Evolutionary conservation across 2,329 filamentous ascomycete species (phyloP), one percentile per base, ranked within the genome.

Genomic region (Venturia pyrina): DNA sequence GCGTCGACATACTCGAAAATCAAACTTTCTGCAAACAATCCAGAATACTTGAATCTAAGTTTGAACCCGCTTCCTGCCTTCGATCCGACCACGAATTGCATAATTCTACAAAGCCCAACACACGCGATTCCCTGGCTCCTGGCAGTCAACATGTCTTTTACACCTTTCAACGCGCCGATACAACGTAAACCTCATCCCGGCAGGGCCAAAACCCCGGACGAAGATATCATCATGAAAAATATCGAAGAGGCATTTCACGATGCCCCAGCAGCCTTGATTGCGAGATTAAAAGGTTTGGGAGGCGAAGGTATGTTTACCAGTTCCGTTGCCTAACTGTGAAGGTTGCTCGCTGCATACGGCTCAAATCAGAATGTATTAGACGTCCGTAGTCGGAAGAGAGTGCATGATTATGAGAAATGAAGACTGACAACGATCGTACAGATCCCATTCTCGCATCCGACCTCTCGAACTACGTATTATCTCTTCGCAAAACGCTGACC

Each of bases 11-110:
- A 28, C 37, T 57, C 28, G 32, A 17, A 59, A 87, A 71, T 89
- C 85, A 69, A 87, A 85, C 50, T 85, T 84, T 40, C 28, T 87
- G 48, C 48, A 50, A 50, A 28, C 21, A 24, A 28, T 28, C 15
- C 3, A 21, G 48, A 4, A 28, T 28, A 28, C 28, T 28, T 28
- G 28, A 28, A 28, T 28, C 28, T 28, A 28, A 28, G 28, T 28
- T 28, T 28, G 28, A 28, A 28, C 28, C 28, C 2, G 28, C 28
- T 28, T 28, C 28, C 28, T 28, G 28, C 28, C 28, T 28, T n/a
- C n/a, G n/a, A n/a, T n/a, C n/a, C n/a, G n/a, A 3, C 21, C 48
- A 17, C 5, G 1, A 28, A 21, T 11, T 24, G 4, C 15, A 28
- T 21, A 15, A 11, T 15, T 53, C 48, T 53, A 28, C 21, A 24